Evolutionary conservation across 2,329 filamentous ascomycete genomes (phyloP).

Genomic region (Daldinia eschscholtzii): DNA sequence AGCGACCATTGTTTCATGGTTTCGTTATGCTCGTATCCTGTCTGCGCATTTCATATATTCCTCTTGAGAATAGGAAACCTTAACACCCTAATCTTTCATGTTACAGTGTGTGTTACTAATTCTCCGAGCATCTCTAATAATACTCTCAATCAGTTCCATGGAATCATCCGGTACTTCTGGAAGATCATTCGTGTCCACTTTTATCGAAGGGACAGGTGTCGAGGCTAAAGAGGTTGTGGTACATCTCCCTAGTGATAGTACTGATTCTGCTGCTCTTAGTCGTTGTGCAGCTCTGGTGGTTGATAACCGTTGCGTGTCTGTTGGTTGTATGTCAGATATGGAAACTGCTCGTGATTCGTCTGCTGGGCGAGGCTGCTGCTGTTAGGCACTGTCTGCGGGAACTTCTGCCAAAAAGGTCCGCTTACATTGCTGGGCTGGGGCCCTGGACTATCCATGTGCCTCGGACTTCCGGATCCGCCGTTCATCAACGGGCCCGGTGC

Average conservation of each 20-base stretch:
- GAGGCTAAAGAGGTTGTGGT: conserved; percentile 20
- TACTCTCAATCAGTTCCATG: conserved; percentile 53
- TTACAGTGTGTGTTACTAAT: conserved; percentile 45
- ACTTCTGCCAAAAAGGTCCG: conserved; percentile 51
- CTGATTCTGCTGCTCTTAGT: conserved; percentile 21
- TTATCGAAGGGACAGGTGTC: conserved; percentile 3
- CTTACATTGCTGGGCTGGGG: conserved; percentile 52
- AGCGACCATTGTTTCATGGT: conserved; percentile 23
- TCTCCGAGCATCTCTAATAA: conserved; percentile 51
- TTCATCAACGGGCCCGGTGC: conserved; percentile 17
- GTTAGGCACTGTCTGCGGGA: conserved; percentile 52
- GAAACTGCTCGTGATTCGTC: conserved; percentile 37
- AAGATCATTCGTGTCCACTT: conserved; percentile 42
- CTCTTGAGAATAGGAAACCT: conserved; percentile 2
- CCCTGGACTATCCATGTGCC: conserved; percentile 44
- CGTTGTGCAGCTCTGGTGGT: conserved; percentile 19
- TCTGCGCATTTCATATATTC: conserved; percentile 7
- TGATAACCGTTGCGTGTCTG: conserved; percentile 13
- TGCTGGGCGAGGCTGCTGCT: conserved; percentile 50
- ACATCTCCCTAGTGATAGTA: conserved; percentile 14
- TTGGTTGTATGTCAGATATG: conserved; percentile 32
- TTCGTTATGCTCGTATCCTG: conserved; percentile 26
- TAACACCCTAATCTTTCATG: conserved; percentile 4
- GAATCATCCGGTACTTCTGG: conserved; percentile 53
- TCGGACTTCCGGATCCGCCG: conserved; percentile 30